phyloP scores from a whole-genome alignment of 441 rosid genomes.

The Capsella rubella region DNA sequence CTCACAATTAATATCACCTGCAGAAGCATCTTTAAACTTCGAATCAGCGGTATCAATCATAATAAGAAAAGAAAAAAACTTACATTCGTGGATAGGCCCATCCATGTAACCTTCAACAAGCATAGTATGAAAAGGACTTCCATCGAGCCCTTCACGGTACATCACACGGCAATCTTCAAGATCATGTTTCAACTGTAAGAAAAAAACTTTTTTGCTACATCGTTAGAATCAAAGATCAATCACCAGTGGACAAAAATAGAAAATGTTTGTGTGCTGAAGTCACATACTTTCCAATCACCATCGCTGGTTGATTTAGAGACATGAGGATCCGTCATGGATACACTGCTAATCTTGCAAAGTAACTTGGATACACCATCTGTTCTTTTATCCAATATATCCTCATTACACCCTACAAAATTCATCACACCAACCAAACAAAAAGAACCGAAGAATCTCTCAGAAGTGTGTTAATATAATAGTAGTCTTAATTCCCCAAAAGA shows the following conservation, averaged over 20 bases:
- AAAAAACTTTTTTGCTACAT: conserved; percentile 16
- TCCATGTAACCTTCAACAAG: conserved; percentile 98
- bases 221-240: conserved; percentile 9
- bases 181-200: conserved; percentile 80
- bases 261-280: not conserved
- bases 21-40: not conserved
- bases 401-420: conserved; percentile 57
- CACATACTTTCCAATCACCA: conserved; percentile 88
- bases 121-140: conserved; percentile 82
- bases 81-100: conserved; percentile 84
- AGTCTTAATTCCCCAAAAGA: not conserved
- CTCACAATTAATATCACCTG: conserved; percentile 23
- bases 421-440: conserved; percentile 27
- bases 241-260: not conserved
- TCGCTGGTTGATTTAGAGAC: conserved; percentile 47
- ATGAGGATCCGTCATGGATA: conserved; percentile 55
- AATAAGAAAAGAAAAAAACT: conserved; percentile 40
- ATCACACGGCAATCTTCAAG: conserved; percentile 90
- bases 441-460: not conserved
- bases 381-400: conserved; percentile 61
- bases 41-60: not conserved
- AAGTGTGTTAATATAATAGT: not conserved
- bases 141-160: conserved; percentile 94
- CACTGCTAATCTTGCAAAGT: conserved; percentile 85
- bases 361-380: conserved; percentile 63